Percentiles rank a stretch among this genome's conserved stretches.
These are phyloP conservation scores for Oryza punctata DNA, from an alignment of 176 grass and related monocot genomes.

Conservation along the genomic window DNA sequence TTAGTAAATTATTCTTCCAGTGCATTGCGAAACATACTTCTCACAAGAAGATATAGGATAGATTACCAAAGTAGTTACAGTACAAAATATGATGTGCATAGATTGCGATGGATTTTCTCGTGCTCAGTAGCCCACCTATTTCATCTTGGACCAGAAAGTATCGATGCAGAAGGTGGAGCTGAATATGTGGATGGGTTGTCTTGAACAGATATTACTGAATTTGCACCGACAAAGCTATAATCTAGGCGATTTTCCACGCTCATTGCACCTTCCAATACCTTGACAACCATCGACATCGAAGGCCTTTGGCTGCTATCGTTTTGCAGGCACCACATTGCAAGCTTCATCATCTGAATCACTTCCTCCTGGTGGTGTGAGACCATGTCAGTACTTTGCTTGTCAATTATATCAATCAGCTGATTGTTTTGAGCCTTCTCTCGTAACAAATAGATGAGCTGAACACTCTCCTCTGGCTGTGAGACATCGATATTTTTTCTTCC, in stretches of 20 bases:
- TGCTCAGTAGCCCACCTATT: neutral
- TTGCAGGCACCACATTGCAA: constrained; percentile 44
- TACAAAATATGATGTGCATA: neutral
- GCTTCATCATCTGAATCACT: constrained; percentile 35
- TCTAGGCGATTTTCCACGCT: constrained; percentile 23
- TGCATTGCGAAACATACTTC: neutral
- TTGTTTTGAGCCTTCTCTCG: constrained; percentile 30
- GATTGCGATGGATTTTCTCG: neutral
- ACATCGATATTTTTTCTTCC: constrained; percentile 29
- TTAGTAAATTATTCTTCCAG: neutral
- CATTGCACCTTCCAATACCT: constrained; percentile 46
- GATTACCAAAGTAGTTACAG: neutral
- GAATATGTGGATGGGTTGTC: constrained; percentile 29
- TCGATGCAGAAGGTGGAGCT: constrained; percentile 37
- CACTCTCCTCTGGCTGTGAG: constrained; percentile 19
- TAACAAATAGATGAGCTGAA: constrained; percentile 34
- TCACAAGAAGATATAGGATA: constrained; percentile 1
- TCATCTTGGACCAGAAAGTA: constrained; percentile 48
- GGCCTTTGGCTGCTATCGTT: constrained; percentile 33
- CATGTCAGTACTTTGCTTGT: constrained; percentile 25
- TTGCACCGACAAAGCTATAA: constrained; percentile 5
- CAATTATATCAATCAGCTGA: constrained; percentile 15
- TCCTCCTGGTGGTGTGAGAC: neutral
- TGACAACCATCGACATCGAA: constrained; percentile 36
- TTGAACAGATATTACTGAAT: constrained; percentile 23